Conservation (phyloP, 2,329 filamentous ascomycete species). For the Exophiala mesophila region DNA sequence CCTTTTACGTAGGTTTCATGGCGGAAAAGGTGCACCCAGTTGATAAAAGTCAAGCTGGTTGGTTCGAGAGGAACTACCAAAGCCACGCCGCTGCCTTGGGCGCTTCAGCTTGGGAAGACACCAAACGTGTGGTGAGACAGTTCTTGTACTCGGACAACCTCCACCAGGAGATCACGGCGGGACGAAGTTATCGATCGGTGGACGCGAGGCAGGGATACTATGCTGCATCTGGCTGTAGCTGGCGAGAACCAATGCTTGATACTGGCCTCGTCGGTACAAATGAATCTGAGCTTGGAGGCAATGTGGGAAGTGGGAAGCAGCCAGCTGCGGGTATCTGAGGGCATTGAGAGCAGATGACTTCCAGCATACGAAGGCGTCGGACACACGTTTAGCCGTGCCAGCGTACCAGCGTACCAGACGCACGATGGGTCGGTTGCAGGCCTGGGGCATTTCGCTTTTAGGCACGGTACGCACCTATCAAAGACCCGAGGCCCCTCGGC, state of each 20-base stretch:
- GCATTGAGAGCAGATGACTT: too few relatives aligned
- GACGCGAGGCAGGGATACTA: constrained; percentile 22
- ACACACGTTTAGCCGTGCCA: too few relatives aligned
- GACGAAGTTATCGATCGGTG: constrained; percentile 13
- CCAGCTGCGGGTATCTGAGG: constrained; percentile 5
- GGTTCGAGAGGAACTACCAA: constrained; percentile 17
- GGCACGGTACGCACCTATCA: too few relatives aligned
- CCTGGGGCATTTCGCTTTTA: too few relatives aligned
- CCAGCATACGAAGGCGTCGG: too few relatives aligned
- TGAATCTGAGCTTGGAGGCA: constrained; percentile 7
- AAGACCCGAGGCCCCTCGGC: too few relatives aligned
- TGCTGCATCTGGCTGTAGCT: constrained; percentile 23
- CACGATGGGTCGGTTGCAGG: too few relatives aligned
- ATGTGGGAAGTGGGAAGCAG: constrained; percentile 10
- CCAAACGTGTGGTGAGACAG: constrained; percentile 19
- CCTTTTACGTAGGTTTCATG: constrained; percentile 22
- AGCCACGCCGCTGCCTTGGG: constrained; percentile 10
- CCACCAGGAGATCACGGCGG: constrained; percentile 19
- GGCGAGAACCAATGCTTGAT: constrained; percentile 20
- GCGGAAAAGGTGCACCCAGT: constrained; percentile 21
- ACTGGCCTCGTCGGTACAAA: constrained; percentile 2
- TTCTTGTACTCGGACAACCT: constrained; percentile 21
- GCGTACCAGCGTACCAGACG: too few relatives aligned
- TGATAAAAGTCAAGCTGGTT: constrained; percentile 4
- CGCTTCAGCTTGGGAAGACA: constrained; percentile 14